phyloP scores from a whole-genome alignment of 306 rosid species.

The Castanea crenata region DNA sequence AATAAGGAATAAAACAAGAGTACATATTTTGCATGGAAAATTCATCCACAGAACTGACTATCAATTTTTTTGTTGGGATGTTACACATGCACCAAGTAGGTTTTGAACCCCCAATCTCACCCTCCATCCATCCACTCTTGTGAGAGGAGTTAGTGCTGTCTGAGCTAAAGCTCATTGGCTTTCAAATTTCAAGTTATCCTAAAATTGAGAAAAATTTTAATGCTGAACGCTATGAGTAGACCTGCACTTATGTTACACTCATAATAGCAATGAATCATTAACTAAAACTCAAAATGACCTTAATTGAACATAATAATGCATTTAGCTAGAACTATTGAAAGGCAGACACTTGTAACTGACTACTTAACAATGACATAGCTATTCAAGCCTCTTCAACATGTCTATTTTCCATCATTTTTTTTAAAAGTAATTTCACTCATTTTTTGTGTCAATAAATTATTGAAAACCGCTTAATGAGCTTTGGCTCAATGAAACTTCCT shows the following conservation, averaged over 20 bases:
- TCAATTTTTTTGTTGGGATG: too few relatives aligned
- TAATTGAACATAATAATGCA: not conserved
- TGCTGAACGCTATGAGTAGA: not conserved
- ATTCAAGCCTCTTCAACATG: not conserved
- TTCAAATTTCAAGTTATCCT: not conserved
- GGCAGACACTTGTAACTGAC: not conserved
- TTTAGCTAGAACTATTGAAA: not conserved
- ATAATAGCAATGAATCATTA: not conserved
- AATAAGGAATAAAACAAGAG: too few relatives aligned
- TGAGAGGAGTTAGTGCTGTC: too few relatives aligned
- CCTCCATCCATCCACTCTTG: too few relatives aligned
- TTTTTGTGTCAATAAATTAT: not conserved
- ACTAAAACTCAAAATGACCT: not conserved
- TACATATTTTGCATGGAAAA: too few relatives aligned
- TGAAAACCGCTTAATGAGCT: too few relatives aligned
- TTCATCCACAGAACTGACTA: too few relatives aligned
- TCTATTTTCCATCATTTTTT: not conserved
- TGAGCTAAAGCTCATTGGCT: not conserved
- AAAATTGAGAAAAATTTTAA: not conserved
- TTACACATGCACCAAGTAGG: too few relatives aligned
- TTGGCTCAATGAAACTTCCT: too few relatives aligned
- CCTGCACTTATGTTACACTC: not conserved
- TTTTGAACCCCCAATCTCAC: too few relatives aligned
- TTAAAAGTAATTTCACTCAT: not conserved
- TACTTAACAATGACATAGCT: not conserved